Evolutionary conservation across 305 asterid genomes (phyloP).

Genomic region (Fraxinus nigra): DNA sequence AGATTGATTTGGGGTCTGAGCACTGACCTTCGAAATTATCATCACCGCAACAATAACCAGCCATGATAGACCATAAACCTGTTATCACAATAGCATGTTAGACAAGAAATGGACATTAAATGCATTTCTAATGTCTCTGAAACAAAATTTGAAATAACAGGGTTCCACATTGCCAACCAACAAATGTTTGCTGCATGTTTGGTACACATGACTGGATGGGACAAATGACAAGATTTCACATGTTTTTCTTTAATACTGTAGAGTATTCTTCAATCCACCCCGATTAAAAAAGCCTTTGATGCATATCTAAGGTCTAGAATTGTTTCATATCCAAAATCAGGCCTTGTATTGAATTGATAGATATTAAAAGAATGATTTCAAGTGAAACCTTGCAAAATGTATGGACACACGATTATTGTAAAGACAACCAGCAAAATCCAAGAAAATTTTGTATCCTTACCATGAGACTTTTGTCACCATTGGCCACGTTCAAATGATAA

Average conservation of each 20-base stretch:
- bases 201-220: neutral
- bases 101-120: neutral
- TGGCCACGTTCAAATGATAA: conserved; percentile 16
- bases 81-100: conserved; percentile 22
- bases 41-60: conserved; percentile 74
- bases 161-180: neutral
- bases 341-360: neutral
- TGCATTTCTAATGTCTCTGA: neutral
- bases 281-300: neutral
- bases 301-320: neutral
- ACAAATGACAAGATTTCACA: neutral
- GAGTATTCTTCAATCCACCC: neutral
- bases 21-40: conserved; percentile 69
- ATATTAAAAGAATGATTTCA: neutral
- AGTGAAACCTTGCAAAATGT: neutral
- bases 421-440: neutral
- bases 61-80: conserved; percentile 96
- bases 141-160: neutral
- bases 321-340: neutral
- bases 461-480: conserved; percentile 15
- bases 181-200: neutral
- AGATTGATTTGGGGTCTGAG: neutral
- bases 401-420: neutral
- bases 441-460: neutral
- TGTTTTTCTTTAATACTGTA: neutral